These are phyloP conservation scores for Pythium oligandrum DNA, from an alignment of 352 stramenopile species.

Conservation along the genomic window DNA sequence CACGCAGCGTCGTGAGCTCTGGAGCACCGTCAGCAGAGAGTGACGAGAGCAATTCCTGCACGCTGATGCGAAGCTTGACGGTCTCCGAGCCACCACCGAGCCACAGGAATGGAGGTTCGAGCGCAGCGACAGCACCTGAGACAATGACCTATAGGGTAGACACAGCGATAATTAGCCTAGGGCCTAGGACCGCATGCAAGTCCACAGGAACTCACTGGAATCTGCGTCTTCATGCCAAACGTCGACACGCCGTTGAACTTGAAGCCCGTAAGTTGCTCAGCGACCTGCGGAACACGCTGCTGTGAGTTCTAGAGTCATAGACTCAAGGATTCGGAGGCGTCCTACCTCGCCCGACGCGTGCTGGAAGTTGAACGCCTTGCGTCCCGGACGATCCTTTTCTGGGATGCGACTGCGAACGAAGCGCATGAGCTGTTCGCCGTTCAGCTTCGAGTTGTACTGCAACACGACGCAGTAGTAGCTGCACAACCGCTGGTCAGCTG, in stretches of 20 bases:
- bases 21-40: conserved; percentile 48
- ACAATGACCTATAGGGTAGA: conserved; percentile 49
- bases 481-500: not conserved
- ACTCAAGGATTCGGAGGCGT: not conserved
- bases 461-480: conserved; percentile 84
- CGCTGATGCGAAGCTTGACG: conserved; percentile 75
- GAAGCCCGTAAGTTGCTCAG: conserved; percentile 78
- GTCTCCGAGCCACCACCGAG: conserved; percentile 70
- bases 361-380: conserved; percentile 88
- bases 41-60: conserved; percentile 51
- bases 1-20: conserved; percentile 51
- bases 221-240: conserved; percentile 67
- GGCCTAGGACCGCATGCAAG: too few species aligned
- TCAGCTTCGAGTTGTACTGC: conserved; percentile 84
- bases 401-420: conserved; percentile 68
- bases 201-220: conserved; percentile 38
- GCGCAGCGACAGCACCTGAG: conserved; percentile 40
- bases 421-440: conserved; percentile 74
- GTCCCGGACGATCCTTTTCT: conserved; percentile 41
- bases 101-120: conserved; percentile 68
- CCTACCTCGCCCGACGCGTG: conserved; percentile 58
- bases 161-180: too few species aligned
- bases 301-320: not conserved
- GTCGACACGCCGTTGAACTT: conserved; percentile 79
- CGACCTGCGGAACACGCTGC: conserved; percentile 25